Conservation (phyloP, 371 early-diverging fungal species). For the Blyttiomyces sp. region DNA sequence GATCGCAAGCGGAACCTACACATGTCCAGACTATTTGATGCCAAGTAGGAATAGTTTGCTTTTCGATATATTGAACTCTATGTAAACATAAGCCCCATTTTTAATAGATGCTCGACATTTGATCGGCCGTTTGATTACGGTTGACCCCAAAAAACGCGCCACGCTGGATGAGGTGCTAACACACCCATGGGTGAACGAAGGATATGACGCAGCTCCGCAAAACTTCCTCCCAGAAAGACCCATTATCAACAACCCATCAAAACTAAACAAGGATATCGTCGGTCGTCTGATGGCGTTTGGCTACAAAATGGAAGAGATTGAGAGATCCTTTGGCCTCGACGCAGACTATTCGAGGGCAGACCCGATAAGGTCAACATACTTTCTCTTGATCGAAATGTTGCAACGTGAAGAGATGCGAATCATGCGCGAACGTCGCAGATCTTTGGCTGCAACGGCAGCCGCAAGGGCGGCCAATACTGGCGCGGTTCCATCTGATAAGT, state of each 20-base stretch:
- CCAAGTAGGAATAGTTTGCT: slow-evolving; percentile 31
- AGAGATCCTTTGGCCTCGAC: slow-evolving; percentile 41
- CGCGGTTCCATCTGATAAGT: too few relatives aligned
- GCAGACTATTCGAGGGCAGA: slow-evolving; percentile 20
- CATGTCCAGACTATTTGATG: slow-evolving; percentile 46
- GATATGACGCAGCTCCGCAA: slow-evolving; percentile 38
- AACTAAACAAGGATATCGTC: slow-evolving; percentile 37
- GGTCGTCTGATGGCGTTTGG: slow-evolving; percentile 42
- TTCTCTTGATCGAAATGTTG: slow-evolving; percentile 49
- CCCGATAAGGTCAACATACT: slow-evolving; percentile 51
- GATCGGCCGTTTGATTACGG: slow-evolving; percentile 48
- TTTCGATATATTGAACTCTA: too few relatives aligned
- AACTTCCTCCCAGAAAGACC: slow-evolving; percentile 47
- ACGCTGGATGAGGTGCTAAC: slow-evolving; percentile 48
- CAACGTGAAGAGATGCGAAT: slow-evolving; percentile 35
- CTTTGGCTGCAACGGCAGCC: not conserved
- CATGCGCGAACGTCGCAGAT: slow-evolving; percentile 12
- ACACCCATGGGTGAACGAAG: slow-evolving; percentile 54
- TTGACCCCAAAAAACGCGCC: slow-evolving; percentile 51
- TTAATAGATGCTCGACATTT: slow-evolving; percentile 44
- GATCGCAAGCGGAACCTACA: slow-evolving; percentile 52
- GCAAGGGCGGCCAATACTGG: too few relatives aligned
- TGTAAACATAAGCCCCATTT: too few relatives aligned
- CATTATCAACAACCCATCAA: slow-evolving; percentile 15
- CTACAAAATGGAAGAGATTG: slow-evolving; percentile 42